A percentile compares a stretch with the other conserved stretches of the same genome.
Conservation (phyloP, 1,139 yeast genomes). For the Hanseniaspora uvarum region DNA sequence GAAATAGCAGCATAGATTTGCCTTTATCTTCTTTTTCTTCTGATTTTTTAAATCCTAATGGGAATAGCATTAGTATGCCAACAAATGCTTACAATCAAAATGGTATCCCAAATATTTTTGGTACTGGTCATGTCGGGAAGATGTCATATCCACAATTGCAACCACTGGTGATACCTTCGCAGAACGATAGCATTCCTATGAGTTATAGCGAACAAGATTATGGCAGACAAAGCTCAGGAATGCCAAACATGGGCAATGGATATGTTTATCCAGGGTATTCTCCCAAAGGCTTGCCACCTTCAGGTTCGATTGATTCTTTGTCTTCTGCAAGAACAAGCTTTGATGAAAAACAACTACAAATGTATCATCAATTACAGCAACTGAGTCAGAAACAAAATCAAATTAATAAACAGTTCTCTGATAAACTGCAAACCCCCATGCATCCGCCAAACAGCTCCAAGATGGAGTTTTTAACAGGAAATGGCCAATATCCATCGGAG, state of each 20-base stretch:
- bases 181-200: background rate
- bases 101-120: background rate
- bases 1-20: conserved; percentile 13
- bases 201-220: conserved; percentile 1
- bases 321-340: conserved; percentile 16
- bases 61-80: background rate
- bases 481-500: background rate
- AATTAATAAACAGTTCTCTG: background rate
- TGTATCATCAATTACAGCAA: conserved; percentile 13
- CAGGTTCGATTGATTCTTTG: conserved; percentile 9
- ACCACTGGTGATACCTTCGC: background rate
- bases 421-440: background rate
- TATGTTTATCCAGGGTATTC: background rate
- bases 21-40: conserved; percentile 4
- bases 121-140: background rate
- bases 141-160: conserved; percentile 2
- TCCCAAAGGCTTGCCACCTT: conserved; percentile 5
- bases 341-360: conserved; percentile 14
- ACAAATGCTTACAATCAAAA: background rate
- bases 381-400: conserved; percentile 6
- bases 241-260: conserved; percentile 1
- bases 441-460: background rate
- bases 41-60: background rate
- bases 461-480: conserved; percentile 1
- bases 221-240: background rate